Evolutionary conservation across 2,329 filamentous ascomycete genomes (phyloP).

Genomic region (Neoscytalidium dimidiatum): DNA sequence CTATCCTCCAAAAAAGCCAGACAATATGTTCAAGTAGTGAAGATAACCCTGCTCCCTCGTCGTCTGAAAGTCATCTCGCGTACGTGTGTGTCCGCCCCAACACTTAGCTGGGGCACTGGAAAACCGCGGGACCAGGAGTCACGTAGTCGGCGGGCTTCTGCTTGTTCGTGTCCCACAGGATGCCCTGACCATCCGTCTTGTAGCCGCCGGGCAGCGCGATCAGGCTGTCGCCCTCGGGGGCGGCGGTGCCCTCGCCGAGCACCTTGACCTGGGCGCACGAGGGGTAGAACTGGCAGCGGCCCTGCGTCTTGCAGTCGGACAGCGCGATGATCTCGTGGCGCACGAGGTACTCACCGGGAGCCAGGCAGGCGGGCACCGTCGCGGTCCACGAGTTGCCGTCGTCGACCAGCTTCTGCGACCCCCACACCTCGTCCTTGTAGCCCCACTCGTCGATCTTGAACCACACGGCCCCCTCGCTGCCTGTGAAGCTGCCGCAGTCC

Average conservation of each 20-base stretch:
- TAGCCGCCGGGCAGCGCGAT: background rate
- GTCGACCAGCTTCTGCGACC: conserved; percentile 26
- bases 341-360: conserved; percentile 44
- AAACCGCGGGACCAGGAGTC: background rate
- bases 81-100: too few species aligned
- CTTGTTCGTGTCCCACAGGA: conserved; percentile 4
- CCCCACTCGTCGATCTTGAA: conserved; percentile 43
- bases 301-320: conserved; percentile 44
- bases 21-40: background rate
- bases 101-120: background rate
- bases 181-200: background rate
- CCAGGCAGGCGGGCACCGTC: conserved; percentile 26
- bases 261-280: conserved; percentile 42
- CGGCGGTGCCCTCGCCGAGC: conserved; percentile 8
- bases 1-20: background rate
- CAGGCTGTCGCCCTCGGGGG: background rate
- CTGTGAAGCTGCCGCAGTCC: conserved; percentile 28
- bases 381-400: conserved; percentile 22
- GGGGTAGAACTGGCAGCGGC: conserved; percentile 45
- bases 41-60: too few species aligned
- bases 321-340: conserved; percentile 43
- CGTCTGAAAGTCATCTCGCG: too few species aligned
- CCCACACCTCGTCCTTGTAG: conserved; percentile 32
- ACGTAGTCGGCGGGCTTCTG: background rate
- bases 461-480: conserved; percentile 40